phyloP scores from a whole-genome alignment of 2,329 filamentous ascomycete genomes.

The Chrysoporthe austroafricana region DNA sequence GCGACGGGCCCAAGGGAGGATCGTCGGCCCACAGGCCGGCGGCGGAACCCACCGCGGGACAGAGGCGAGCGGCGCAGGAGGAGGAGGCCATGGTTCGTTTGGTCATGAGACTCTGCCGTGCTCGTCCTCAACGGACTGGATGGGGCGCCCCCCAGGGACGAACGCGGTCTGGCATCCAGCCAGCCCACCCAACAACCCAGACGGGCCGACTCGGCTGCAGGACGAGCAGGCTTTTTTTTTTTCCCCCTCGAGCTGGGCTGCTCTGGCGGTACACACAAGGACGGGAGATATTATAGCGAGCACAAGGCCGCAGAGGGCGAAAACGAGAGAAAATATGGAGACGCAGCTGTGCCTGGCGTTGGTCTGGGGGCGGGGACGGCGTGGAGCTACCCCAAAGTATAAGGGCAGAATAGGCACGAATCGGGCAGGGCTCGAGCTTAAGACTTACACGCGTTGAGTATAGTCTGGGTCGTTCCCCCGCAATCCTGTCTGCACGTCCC shows the following conservation, averaged over 20 bases:
- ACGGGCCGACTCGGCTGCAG: conserved; percentile 12
- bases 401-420: no score
- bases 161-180: not conserved
- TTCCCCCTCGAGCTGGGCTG: not conserved
- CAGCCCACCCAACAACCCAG: not conserved
- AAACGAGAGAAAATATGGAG: not conserved
- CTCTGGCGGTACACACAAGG: not conserved
- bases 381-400: conserved; percentile 4
- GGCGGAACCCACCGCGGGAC: not conserved
- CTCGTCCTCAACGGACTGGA: not conserved
- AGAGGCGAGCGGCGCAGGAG: not conserved
- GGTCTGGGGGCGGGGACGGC: not conserved
- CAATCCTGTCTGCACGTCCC: not conserved
- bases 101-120: not conserved
- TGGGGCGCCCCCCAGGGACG: not conserved
- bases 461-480: not conserved
- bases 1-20: conserved; percentile 1
- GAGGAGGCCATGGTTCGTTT: conserved; percentile 3
- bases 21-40: conserved; percentile 7
- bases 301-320: not conserved
- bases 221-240: not conserved
- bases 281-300: conserved; percentile 3
- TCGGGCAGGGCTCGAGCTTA: no score
- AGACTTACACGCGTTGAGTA: not conserved
- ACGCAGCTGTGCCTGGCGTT: not conserved